Percentiles rank a stretch among this genome's conserved stretches.
Conservation (phyloP, 768 basidiomycete genomes). For the Gyrodon lividus region DNA sequence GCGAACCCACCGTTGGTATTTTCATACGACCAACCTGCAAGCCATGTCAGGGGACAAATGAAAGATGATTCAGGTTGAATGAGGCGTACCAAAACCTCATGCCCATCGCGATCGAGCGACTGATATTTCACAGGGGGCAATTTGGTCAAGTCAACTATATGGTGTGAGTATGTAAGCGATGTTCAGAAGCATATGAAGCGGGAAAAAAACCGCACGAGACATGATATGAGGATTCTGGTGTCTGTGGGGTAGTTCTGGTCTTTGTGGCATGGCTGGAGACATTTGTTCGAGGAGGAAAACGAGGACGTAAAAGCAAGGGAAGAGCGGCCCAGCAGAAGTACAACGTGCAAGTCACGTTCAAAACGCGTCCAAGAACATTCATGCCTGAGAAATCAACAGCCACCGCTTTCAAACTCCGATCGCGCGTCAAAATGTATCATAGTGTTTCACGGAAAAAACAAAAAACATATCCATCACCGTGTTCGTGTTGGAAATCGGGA, state of each 20-base stretch:
- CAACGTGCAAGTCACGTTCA: constrained; percentile 30
- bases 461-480: too few relatives aligned
- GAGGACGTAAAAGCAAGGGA: constrained; percentile 11
- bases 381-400: constrained; percentile 30
- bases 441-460: too few relatives aligned
- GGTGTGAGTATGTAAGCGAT: neutral
- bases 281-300: neutral
- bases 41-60: constrained; percentile 20
- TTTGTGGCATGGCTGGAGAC: constrained; percentile 32
- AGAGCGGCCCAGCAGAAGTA: neutral
- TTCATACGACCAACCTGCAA: constrained; percentile 84
- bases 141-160: constrained; percentile 40
- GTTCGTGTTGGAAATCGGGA: too few relatives aligned
- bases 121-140: constrained; percentile 87
- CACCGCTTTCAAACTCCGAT: constrained; percentile 31
- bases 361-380: constrained; percentile 28
- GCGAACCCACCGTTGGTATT: constrained; percentile 74
- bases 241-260: constrained; percentile 52
- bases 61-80: neutral
- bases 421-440: constrained; percentile 17
- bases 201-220: constrained; percentile 35
- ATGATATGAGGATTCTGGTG: constrained; percentile 52
- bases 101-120: constrained; percentile 83
- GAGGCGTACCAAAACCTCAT: constrained; percentile 73
- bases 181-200: neutral